These are phyloP conservation scores for Neurospora hispaniola DNA, from an alignment of 495 filamentous ascomycete species.

Conservation along the genomic window DNA sequence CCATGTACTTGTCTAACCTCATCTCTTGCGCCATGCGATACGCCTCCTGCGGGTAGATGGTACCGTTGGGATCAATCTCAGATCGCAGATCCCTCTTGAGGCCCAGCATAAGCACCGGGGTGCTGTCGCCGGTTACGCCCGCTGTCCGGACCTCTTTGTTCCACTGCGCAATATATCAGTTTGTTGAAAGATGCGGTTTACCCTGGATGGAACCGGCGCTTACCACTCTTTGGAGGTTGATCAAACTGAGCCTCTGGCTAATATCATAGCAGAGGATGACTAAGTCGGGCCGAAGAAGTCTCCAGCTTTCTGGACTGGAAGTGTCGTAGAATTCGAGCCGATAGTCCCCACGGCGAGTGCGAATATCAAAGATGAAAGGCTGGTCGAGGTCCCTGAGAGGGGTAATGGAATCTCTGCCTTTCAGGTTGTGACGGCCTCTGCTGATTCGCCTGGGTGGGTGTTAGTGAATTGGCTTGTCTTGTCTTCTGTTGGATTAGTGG, in stretches of 20 bases:
- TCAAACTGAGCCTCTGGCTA: constrained; percentile 51
- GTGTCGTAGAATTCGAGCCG: constrained; percentile 75
- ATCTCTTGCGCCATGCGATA: constrained; percentile 71
- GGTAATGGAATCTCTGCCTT: constrained; percentile 32
- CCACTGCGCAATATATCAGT: constrained; percentile 42
- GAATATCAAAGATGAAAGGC: constrained; percentile 72
- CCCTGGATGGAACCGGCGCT: constrained; percentile 13
- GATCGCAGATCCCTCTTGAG: constrained; percentile 70
- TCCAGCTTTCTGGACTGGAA: constrained; percentile 62
- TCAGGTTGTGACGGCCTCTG: constrained; percentile 28
- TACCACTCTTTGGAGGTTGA: constrained; percentile 49
- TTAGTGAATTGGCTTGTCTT: constrained; percentile 1
- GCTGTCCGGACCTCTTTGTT: constrained; percentile 50
- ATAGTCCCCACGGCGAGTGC: constrained; percentile 47
- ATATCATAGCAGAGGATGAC: constrained; percentile 78
- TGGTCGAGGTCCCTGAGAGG: constrained; percentile 66
- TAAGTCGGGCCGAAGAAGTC: constrained; percentile 57
- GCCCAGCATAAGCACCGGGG: constrained; percentile 70
- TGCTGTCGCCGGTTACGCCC: constrained; percentile 46
- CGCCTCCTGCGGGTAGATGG: constrained; percentile 64
- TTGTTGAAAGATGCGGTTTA: constrained; percentile 4
- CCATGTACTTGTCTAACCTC: constrained; percentile 77
- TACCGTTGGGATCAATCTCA: constrained; percentile 50
- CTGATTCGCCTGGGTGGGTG: constrained; percentile 35
- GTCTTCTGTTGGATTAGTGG: background rate